Evolutionary conservation across 257 asterid genomes (phyloP).

Genomic region (Cordia subcordata): DNA sequence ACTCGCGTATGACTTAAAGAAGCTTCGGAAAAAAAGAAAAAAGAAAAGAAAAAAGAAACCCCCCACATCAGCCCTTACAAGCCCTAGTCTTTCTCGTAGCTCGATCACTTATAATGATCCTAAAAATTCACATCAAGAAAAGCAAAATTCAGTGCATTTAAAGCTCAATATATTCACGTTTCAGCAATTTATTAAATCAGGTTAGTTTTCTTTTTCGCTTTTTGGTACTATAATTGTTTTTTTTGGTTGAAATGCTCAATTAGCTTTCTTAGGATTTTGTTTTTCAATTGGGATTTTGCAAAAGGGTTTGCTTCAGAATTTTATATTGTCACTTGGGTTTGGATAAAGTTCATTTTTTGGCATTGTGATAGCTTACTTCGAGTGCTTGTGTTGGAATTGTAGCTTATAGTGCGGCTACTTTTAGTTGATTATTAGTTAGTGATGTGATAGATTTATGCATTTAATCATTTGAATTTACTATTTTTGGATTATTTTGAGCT

Average conservation of each 20-base stretch:
- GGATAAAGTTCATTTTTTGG: constrained; percentile 14
- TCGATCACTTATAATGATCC: constrained; percentile 9
- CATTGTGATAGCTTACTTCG: constrained; percentile 3
- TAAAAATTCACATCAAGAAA: neutral
- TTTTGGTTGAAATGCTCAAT: constrained; percentile 5
- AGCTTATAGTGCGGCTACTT: neutral
- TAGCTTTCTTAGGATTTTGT: constrained; percentile 13
- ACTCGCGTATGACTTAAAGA: constrained; percentile 36
- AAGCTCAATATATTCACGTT: neutral
- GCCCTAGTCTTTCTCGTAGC: constrained; percentile 32
- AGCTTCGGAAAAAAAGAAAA: constrained; percentile 30
- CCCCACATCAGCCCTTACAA: constrained; percentile 10
- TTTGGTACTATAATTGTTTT: neutral
- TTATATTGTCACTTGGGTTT: constrained; percentile 11
- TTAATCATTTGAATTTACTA: neutral
- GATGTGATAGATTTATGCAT: neutral
- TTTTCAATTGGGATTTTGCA: constrained; percentile 15
- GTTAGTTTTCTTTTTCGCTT: constrained; percentile 15
- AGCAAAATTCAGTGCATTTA: neutral
- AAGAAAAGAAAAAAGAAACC: constrained; percentile 1
- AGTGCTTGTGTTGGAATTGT: constrained; percentile 6
- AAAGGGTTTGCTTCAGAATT: constrained; percentile 11
- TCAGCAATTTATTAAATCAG: constrained; percentile 22
- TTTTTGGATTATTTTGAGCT: constrained; percentile 1
- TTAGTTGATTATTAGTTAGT: neutral